Base-by-base conservation (phyloP, 208 protist species). In the Leishmania gerbilli region DNA sequence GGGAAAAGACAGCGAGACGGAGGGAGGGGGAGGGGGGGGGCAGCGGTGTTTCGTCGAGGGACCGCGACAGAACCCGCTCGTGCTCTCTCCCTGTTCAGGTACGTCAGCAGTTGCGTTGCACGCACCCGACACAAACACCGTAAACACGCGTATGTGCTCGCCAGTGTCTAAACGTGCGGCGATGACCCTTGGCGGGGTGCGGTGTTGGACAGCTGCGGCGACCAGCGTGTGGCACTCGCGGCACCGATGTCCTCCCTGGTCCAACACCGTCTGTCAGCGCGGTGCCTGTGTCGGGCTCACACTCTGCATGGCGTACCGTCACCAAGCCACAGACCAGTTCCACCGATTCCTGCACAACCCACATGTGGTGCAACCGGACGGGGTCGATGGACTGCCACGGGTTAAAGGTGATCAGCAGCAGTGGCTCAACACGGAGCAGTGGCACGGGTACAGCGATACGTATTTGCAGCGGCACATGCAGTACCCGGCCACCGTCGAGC, bases 371-470 rank as follows among this genome's bases (percentile, higher is more conserved):
- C 94, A 97, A 84, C 90, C 94, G 7, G 94, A 97, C 65, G 90
- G 91, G 58, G 84, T 97, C 8, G 94, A 96, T 78, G 78, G 84
- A 45, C 84, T 96, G n/a, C 90, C 88, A 1, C 91, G 91, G 45
- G 93, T 89, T 5, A 95, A 95, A 58, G 91, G 81, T 24, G 92
- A 95, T 34, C 94, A 96, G 87, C 92, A 95, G 87, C 85, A 90
- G 84, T 97, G 94, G 94, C 87, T 95, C 53, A 96, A 97, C 88
- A 95, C 90, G 45, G 92, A 97, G 83, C 94, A 97, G 83, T 97
- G 93, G 92, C 85, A 89, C 53, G 94, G 94, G 15, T 97, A 97
- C 89, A 97, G 94, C 72, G 85, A 90, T 21, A 93, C 91, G 11
- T 97, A 96, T 71, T 85, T 97, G 62, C 67, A 88, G 81, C 89